phyloP scores from a whole-genome alignment of 2,329 filamentous ascomycete species.

The Aspergillus felis region DNA sequence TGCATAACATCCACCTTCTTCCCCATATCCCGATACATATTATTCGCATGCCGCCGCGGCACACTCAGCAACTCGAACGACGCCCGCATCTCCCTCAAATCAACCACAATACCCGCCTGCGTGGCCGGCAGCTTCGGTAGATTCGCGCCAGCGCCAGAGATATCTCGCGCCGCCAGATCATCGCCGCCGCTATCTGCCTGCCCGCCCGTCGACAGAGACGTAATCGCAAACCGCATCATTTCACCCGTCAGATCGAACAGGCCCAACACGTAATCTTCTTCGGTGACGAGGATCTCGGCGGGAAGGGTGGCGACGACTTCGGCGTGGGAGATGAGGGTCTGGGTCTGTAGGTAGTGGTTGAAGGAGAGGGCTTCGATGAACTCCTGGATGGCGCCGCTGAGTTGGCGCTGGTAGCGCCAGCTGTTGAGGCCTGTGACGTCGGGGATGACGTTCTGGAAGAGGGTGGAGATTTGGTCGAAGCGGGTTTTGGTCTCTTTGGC shows the following conservation, averaged over 20 bases:
- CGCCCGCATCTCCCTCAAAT: conserved; percentile 74
- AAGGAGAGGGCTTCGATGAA: conserved; percentile 91
- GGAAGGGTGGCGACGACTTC: conserved; percentile 50
- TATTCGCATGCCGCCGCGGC: conserved; percentile 42
- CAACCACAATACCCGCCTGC: conserved; percentile 67
- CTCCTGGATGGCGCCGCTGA: conserved; percentile 82
- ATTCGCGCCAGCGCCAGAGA: conserved; percentile 2
- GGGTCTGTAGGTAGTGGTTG: conserved; percentile 76
- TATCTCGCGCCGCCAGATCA: not conserved
- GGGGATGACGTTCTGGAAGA: conserved; percentile 63
- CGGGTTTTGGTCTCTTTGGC: conserved; percentile 66
- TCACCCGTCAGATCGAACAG: conserved; percentile 93
- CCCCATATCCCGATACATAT: conserved; percentile 59
- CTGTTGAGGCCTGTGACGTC: conserved; percentile 78
- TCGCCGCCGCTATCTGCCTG: conserved; percentile 27
- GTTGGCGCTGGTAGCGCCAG: conserved; percentile 73
- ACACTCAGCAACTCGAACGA: conserved; percentile 70
- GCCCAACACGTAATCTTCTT: conserved; percentile 84
- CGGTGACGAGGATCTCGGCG: conserved; percentile 60
- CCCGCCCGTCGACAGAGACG: conserved; percentile 73
- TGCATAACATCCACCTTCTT: conserved; percentile 86
- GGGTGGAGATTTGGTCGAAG: conserved; percentile 65
- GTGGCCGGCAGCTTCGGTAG: conserved; percentile 22
- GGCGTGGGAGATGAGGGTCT: conserved; percentile 66
- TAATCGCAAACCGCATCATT: conserved; percentile 94